A percentile compares a stretch with the other conserved stretches of the same genome.
phyloP scores from a whole-genome alignment of 768 basidiomycete genomes.

The Boletus sensibilis region DNA sequence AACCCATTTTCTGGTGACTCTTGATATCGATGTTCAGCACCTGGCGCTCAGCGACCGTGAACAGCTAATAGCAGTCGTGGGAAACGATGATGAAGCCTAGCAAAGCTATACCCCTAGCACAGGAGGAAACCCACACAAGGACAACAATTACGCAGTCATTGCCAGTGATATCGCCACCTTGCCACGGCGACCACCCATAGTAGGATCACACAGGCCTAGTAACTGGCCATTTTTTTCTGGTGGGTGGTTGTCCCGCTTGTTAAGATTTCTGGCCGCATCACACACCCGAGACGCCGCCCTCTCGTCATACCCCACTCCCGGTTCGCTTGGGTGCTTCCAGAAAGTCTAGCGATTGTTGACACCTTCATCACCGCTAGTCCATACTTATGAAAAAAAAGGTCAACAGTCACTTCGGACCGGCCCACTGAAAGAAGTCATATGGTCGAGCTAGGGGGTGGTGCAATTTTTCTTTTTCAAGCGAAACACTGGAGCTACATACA shows the following conservation, averaged over 20 bases:
- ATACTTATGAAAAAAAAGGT: not conserved
- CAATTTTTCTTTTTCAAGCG: constrained; percentile 19
- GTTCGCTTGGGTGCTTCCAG: not conserved
- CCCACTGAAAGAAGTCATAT: constrained; percentile 7
- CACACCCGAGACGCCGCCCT: not conserved
- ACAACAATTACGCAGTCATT: too few species aligned
- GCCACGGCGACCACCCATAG: not conserved
- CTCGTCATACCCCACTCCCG: not conserved
- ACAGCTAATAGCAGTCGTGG: constrained; percentile 20
- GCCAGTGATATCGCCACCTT: not conserved
- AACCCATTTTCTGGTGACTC: constrained; percentile 21
- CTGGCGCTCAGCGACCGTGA: constrained; percentile 6
- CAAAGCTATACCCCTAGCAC: not conserved
- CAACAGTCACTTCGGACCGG: not conserved
- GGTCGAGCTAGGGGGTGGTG: not conserved
- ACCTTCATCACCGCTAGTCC: constrained; percentile 1
- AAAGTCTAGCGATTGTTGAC: not conserved
- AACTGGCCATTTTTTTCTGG: not conserved
- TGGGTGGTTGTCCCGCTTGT: not conserved
- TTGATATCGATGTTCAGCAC: constrained; percentile 18
- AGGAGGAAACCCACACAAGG: too few species aligned
- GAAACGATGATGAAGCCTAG: constrained; percentile 13
- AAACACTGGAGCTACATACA: not conserved
- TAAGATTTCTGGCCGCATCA: not conserved
- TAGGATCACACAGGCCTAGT: not conserved